Conservation (phyloP, 2,329 filamentous ascomycete genomes). For the Aspergillus proliferans region DNA sequence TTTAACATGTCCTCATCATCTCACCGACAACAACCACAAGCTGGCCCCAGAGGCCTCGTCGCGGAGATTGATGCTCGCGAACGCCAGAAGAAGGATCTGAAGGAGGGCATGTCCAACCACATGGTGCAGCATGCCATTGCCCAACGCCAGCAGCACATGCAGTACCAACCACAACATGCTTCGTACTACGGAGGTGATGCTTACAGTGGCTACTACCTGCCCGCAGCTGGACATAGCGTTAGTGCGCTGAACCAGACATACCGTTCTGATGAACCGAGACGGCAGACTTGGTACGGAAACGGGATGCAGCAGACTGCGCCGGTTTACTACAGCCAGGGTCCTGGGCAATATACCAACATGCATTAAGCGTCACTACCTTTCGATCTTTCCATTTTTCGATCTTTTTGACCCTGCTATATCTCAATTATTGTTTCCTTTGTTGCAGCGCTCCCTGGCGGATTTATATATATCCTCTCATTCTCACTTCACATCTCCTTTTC, state of each 20-base stretch:
- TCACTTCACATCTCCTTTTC: background rate
- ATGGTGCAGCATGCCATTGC: conserved; percentile 68
- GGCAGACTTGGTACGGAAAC: conserved; percentile 26
- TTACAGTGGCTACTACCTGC: conserved; percentile 28
- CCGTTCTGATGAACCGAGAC: conserved; percentile 25
- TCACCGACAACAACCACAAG: conserved; percentile 45
- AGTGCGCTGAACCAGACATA: conserved; percentile 29
- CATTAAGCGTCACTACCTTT: background rate
- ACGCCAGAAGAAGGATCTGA: conserved; percentile 66
- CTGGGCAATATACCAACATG: conserved; percentile 18
- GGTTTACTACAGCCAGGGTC: conserved; percentile 22
- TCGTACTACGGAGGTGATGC: conserved; percentile 9
- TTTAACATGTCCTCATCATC: conserved; percentile 58
- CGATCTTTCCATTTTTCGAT: too few relatives aligned
- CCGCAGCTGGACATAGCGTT: conserved; percentile 31
- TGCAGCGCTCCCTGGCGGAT: conserved; percentile 1
- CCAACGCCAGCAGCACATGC: conserved; percentile 55
- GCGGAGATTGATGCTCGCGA: conserved; percentile 75
- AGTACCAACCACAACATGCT: conserved; percentile 35
- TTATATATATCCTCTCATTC: too few relatives aligned
- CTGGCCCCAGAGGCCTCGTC: conserved; percentile 58
- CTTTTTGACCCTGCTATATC: too few relatives aligned
- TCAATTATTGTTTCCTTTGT: conserved; percentile 1
- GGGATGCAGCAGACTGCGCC: conserved; percentile 18
- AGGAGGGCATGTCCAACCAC: conserved; percentile 61